Conservation (phyloP, 2,329 filamentous ascomycete genomes). For the Immersiporthe knoxdaviesiana region DNA sequence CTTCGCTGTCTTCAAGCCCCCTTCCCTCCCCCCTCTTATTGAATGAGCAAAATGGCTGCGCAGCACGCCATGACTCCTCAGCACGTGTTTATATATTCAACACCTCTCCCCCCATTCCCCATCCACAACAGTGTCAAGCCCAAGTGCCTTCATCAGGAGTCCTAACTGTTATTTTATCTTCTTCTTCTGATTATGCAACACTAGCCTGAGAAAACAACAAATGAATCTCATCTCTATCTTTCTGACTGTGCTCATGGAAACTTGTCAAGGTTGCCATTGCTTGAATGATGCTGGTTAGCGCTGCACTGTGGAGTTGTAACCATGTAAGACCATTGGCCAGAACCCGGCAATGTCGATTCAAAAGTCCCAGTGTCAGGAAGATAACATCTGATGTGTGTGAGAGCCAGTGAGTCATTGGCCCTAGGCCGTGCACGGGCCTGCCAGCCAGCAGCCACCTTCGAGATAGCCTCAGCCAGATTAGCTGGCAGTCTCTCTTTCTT, state of each 20-base stretch:
- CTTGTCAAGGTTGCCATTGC: background rate
- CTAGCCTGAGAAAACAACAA: background rate
- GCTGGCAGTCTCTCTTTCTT: no score
- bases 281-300: background rate
- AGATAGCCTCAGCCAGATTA: no score
- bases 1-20: background rate
- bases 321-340: background rate
- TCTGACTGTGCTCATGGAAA: background rate
- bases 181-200: background rate
- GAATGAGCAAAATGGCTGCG: no score
- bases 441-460: no score
- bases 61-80: no score
- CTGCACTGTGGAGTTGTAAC: background rate
- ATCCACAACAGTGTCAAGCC: background rate
- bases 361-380: background rate
- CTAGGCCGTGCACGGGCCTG: no score
- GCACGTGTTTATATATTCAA: no score
- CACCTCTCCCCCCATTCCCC: no score
- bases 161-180: background rate
- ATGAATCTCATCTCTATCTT: background rate
- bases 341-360: background rate
- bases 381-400: no score
- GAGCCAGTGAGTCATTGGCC: no score
- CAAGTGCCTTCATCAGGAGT: background rate
- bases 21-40: background rate